Evolutionary conservation across 331 rosid genomes (phyloP), one percentile per base, ranked within the genome.

Genomic region (Cydonia oblonga): DNA sequence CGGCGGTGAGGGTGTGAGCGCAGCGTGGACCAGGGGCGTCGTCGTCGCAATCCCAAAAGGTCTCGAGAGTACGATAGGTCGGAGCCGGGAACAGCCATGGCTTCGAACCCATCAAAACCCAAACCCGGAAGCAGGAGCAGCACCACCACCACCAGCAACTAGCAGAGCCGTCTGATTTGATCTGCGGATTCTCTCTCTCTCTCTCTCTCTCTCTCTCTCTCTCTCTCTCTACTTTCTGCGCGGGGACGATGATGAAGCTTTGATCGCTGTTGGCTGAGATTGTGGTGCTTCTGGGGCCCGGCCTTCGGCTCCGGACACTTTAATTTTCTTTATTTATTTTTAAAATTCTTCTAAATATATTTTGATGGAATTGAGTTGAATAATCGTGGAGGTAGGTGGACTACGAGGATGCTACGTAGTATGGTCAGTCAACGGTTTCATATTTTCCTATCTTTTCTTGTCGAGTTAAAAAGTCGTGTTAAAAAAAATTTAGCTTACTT

Each of bases 11-110:
- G 0, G 97, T 91, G 81, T 95, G 99, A 10, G 42, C 86, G 52
- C 97, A 91, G 14, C 99, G 96, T 29, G 99, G 97, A 7, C 99
- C 99, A 46, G 99, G 99, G 0, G 87, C 87, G 66, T 95, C 97
- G 4, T 95, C 96, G 51, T 91, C 96, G 70, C 86, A 68, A 19
- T 95, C 99, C 99, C 99, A 95, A 58, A 70, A 78, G 18, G 83
- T 72, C 78, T 88, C 97, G 0, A 88, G 56, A 4, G 82, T 22
- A 35, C 90, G 86, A 76, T 95, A 95, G 32, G 86, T 80, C 19
- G 99, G 88, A 79, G 99, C 99, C 29, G 99, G 99, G 70, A 80
- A 46, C 2, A 91, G 86, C 99, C 97, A 89, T 60, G 96, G 96
- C 85, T 91, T 95, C 44, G 99, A 83, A 68, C 87, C 92, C 99